Evolutionary conservation across 176 grass and related monocot genomes (phyloP).

Genomic region (Avena sativa): DNA sequence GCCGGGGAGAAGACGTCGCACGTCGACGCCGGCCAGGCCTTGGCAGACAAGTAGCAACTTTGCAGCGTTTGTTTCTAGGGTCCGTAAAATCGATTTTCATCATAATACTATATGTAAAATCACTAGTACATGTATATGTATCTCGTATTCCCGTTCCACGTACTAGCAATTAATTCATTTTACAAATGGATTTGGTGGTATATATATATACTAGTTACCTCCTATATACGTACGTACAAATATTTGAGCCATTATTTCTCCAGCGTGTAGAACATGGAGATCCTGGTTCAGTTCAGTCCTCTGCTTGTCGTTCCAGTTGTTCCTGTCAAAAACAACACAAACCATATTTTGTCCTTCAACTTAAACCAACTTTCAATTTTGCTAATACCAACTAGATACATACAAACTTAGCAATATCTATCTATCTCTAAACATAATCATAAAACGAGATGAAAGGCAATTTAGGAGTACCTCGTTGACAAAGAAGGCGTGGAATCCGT

Average conservation of each 20-base stretch:
- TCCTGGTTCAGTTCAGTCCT: background rate
- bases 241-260: too few species aligned
- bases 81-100: too few species aligned
- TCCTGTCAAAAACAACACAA: background rate
- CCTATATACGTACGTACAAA: too few species aligned
- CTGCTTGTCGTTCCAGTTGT: constrained; percentile 15
- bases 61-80: too few species aligned
- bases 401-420: background rate
- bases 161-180: too few species aligned
- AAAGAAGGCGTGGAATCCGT: constrained; percentile 94
- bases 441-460: background rate
- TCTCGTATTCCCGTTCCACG: too few species aligned
- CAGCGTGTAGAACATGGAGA: background rate
- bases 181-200: too few species aligned
- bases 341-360: background rate
- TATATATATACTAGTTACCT: too few species aligned
- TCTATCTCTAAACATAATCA: background rate
- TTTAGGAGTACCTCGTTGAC: constrained; percentile 70
- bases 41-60: too few species aligned
- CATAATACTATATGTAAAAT: too few species aligned
- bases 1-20: background rate
- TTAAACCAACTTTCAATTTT: background rate
- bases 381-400: background rate
- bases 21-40: background rate
- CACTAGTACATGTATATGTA: too few species aligned